These are phyloP conservation scores for Neopestalotiopsis rosae DNA, from an alignment of 2,329 filamentous ascomycete genomes.

Conservation along the genomic window DNA sequence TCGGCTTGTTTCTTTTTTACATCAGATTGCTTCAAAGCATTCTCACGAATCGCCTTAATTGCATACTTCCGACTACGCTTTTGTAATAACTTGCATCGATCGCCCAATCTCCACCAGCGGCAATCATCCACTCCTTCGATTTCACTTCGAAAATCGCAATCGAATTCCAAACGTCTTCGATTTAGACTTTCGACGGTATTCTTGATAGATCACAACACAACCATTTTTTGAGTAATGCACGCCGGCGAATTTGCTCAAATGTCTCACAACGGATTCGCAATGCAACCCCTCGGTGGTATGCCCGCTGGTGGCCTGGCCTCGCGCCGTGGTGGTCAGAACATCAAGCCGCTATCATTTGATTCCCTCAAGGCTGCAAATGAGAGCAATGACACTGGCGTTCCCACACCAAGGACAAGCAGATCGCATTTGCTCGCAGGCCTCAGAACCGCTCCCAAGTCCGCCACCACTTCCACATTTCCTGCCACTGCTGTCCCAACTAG, in stretches of 20 bases:
- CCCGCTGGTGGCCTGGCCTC: slow-evolving; percentile 84
- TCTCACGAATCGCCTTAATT: slow-evolving; percentile 18
- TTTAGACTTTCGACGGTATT: slow-evolving; percentile 21
- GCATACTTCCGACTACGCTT: slow-evolving; percentile 34
- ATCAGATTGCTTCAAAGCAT: slow-evolving; percentile 25
- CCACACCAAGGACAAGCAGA: slow-evolving; percentile 90
- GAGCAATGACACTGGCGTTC: slow-evolving; percentile 68
- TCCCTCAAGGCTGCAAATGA: slow-evolving; percentile 72
- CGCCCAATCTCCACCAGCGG: slow-evolving; percentile 30
- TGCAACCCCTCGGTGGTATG: slow-evolving; percentile 75
- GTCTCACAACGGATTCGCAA: slow-evolving; percentile 83
- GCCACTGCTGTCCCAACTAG: slow-evolving; percentile 45
- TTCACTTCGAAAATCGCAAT: slow-evolving; percentile 20
- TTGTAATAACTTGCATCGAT: slow-evolving; percentile 39
- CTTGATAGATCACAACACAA: slow-evolving; percentile 12
- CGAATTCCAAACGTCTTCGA: slow-evolving; percentile 10
- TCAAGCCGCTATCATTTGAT: slow-evolving; percentile 88
- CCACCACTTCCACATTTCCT: slow-evolving; percentile 64
- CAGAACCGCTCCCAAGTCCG: slow-evolving; percentile 89
- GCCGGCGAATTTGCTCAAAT: slow-evolving; percentile 99
- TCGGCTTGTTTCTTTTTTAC: slow-evolving; percentile 27
- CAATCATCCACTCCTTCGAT: slow-evolving; percentile 37
- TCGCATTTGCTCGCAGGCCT: slow-evolving; percentile 93
- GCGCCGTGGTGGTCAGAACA: slow-evolving; percentile 79
- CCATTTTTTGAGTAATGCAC: slow-evolving; percentile 70